phyloP scores from a whole-genome alignment of 179 eudicot genomes.

The Silene coronaria region DNA sequence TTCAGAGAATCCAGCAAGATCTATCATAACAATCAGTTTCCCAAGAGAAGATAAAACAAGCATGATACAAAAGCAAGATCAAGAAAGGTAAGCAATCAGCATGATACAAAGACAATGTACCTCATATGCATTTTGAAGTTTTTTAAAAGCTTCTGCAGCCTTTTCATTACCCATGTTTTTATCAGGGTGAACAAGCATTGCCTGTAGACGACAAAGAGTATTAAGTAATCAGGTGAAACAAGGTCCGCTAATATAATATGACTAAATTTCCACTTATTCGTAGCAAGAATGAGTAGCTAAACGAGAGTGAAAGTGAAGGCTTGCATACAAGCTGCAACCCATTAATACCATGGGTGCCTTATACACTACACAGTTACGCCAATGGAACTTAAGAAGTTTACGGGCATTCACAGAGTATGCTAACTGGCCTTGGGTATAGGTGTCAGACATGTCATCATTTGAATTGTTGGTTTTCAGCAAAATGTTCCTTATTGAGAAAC shows the following conservation, averaged over 20 bases:
- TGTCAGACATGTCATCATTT: not conserved
- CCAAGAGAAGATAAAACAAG: not conserved
- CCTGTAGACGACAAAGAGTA: conserved; percentile 41
- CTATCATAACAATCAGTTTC: conserved; percentile 29
- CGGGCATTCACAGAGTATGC: not conserved
- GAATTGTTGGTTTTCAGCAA: not conserved
- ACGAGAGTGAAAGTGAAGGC: not conserved
- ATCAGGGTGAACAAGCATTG: conserved; percentile 99
- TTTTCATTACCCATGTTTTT: conserved; percentile 98
- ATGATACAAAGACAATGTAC: conserved; percentile 27
- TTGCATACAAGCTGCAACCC: conserved; percentile 3
- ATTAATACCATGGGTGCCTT: not conserved
- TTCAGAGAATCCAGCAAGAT: conserved; percentile 73
- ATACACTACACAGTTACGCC: not conserved
- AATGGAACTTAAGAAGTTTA: conserved; percentile 3
- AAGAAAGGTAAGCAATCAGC: conserved; percentile 6
- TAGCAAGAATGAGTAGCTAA: not conserved
- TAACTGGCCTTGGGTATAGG: not conserved
- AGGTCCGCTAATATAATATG: not conserved
- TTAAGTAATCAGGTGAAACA: conserved; percentile 13
- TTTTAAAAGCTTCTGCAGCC: conserved; percentile 97
- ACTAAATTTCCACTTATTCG: conserved; percentile 8
- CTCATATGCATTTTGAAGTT: conserved; percentile 98
- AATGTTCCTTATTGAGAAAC: not conserved
- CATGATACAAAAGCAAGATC: not conserved